Evolutionary conservation across 2,329 filamentous ascomycete genomes (phyloP).

Genomic region (Penicillium digitatum): DNA sequence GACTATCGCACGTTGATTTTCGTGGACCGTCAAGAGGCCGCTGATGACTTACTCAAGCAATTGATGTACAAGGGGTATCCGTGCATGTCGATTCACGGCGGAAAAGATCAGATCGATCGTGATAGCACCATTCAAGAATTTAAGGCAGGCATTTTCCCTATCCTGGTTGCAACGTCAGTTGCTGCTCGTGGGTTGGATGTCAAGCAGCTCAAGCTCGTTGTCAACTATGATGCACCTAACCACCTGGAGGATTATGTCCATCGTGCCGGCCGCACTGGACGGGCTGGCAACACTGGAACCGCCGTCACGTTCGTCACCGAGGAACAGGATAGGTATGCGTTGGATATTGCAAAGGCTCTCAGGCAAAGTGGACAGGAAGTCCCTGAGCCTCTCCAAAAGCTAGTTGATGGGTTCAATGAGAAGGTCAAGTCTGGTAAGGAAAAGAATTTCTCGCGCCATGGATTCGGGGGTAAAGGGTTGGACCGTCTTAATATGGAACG

Average conservation of each 20-base stretch:
- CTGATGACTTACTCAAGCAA: slow-evolving; percentile 73
- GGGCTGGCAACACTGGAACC: slow-evolving; percentile 89
- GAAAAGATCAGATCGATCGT: slow-evolving; percentile 88
- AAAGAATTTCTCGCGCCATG: slow-evolving; percentile 68
- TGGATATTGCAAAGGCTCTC: slow-evolving; percentile 85
- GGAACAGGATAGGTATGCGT: slow-evolving; percentile 84
- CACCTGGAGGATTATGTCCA: slow-evolving; percentile 97
- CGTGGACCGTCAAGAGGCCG: slow-evolving; percentile 86
- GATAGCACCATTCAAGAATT: slow-evolving; percentile 91
- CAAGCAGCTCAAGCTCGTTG: slow-evolving; percentile 89
- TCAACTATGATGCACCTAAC: slow-evolving; percentile 93
- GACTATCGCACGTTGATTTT: slow-evolving; percentile 88
- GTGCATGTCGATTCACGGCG: slow-evolving; percentile 89
- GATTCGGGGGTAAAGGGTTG: slow-evolving; percentile 92
- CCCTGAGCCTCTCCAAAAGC: slow-evolving; percentile 62
- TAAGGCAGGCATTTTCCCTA: slow-evolving; percentile 82
- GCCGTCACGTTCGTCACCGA: slow-evolving; percentile 92
- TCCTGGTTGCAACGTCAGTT: slow-evolving; percentile 91
- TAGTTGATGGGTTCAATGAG: slow-evolving; percentile 68
- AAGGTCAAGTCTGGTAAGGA: slow-evolving; percentile 92
- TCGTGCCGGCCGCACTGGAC: slow-evolving; percentile 85
- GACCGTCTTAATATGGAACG: slow-evolving; percentile 88
- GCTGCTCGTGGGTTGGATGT: slow-evolving; percentile 93
- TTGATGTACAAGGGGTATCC: slow-evolving; percentile 80
- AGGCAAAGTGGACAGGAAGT: slow-evolving; percentile 83